Percentiles rank a stretch among this genome's conserved stretches.
Evolutionary conservation across 2,329 filamentous ascomycete species (phyloP).

Genomic region (Aquanectria penicillioides): DNA sequence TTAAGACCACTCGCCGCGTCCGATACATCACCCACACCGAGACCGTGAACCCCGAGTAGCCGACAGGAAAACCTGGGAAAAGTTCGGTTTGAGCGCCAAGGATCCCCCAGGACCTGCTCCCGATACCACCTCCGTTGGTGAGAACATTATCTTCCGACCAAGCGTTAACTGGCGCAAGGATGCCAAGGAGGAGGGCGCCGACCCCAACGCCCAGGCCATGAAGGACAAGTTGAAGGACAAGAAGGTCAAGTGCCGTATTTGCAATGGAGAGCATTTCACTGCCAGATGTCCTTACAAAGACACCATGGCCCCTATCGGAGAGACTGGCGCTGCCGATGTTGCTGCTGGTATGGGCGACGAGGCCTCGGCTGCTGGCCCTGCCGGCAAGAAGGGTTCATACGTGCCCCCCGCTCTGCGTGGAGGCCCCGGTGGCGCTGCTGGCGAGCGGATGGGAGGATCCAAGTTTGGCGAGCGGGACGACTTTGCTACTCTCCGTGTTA

Average conservation of each 20-base stretch:
- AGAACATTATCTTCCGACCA: constrained; percentile 98
- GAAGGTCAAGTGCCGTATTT: constrained; percentile 99
- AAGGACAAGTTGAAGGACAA: constrained; percentile 94
- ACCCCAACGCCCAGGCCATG: constrained; percentile 77
- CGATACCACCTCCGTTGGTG: constrained; percentile 92
- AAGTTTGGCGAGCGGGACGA: constrained; percentile 96
- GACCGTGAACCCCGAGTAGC: constrained; percentile 97
- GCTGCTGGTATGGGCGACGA: constrained; percentile 66
- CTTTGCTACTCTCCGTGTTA: constrained; percentile 93
- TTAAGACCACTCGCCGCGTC: constrained; percentile 97
- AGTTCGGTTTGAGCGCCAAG: constrained; percentile 92
- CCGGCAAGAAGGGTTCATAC: constrained; percentile 81
- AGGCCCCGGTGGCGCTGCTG: constrained; percentile 65
- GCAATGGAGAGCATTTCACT: constrained; percentile 98
- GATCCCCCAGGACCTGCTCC: constrained; percentile 83
- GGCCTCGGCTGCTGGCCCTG: constrained; percentile 60
- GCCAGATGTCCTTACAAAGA: constrained; percentile 99
- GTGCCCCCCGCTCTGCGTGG: constrained; percentile 93
- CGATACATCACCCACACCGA: constrained; percentile 91
- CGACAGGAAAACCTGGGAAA: constrained; percentile 90
- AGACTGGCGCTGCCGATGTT: constrained; percentile 63
- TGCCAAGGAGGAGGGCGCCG: constrained; percentile 81
- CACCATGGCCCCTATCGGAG: constrained; percentile 91
- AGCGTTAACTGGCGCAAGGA: constrained; percentile 94
- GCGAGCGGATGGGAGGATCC: constrained; percentile 83